Evolutionary conservation across 2,329 filamentous ascomycete species (phyloP), one percentile per base, ranked within the genome.

Genomic region (Alternaria arbusti): DNA sequence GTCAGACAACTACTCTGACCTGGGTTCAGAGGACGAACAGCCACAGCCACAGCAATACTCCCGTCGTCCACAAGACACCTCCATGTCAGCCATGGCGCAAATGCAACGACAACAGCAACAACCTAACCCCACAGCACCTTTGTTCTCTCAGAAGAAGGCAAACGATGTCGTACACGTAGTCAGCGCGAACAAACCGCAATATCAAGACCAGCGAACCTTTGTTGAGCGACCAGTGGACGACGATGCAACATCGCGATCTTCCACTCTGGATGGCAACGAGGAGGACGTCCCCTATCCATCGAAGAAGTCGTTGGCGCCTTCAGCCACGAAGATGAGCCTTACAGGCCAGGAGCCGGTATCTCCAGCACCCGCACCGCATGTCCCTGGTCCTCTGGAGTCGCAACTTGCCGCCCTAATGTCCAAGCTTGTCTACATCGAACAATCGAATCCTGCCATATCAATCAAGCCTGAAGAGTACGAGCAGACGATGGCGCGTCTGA

Each of bases 391-490:
- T 28, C 62, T 80, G 7, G 78, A 79, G 60, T 75, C 75, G 10
- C 78, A 80, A 57, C 74, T 80, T 40, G 74, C 75, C 4, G 71
- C 75, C 17, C 65, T 80, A 13, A 79, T 80, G 76, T 75, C 74
- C n/a, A 79, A 80, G 59, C 68, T 80, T 22, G 69, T 78, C 49
- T 77, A 75, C 55, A 74, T 80, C 23, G 78, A 79, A 54, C 71
- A 74, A 25, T 64, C 68, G 26, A 77, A 80, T 49, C 77, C 76
- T n/a, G 67, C 70, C 12, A 69, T 73, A 12, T 71, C 80, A 8
- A 70, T 82, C 55, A 78, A 76, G 30, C 78, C 79, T 5, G 75
- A 78, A 55, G 80, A 82, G 47, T 80, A 81, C 57, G 40, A 70
- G 9, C 67, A 70, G 3, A 72, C 81, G 51, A 68, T 75, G 59